Evolutionary conservation across 163 green algal species (phyloP).

Genomic region (Scenedesmus sp.): DNA sequence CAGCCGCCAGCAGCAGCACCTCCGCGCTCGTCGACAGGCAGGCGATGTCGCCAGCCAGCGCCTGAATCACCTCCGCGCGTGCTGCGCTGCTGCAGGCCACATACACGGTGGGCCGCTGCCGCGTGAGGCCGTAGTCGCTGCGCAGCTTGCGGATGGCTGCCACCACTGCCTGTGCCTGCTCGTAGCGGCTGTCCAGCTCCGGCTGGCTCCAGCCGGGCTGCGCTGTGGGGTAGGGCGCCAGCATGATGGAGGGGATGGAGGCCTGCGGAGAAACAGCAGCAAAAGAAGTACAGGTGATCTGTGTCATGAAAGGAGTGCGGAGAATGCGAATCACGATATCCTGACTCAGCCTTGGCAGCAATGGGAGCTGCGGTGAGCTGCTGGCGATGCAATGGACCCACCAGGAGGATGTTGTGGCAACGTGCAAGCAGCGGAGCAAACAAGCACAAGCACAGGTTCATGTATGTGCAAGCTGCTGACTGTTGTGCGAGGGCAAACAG

Average conservation of each 20-base stretch:
- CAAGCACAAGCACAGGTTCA: no score
- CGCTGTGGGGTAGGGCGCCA: slow-evolving; percentile 84
- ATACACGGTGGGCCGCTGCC: slow-evolving; percentile 76
- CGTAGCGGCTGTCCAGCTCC: slow-evolving; percentile 77
- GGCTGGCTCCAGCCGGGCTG: slow-evolving; percentile 67
- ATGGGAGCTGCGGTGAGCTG: no score
- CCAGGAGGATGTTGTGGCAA: no score
- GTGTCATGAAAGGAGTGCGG: neutral
- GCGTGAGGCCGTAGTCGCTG: slow-evolving; percentile 77
- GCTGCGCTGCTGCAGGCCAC: slow-evolving; percentile 64
- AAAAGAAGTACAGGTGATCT: neutral
- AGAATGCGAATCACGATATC: no score
- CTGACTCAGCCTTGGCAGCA: no score
- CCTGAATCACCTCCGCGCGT: slow-evolving; percentile 34
- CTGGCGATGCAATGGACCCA: no score
- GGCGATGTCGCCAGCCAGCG: slow-evolving; percentile 67
- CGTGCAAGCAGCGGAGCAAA: no score
- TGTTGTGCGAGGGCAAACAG: no score
- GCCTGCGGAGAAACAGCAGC: slow-evolving; percentile 1
- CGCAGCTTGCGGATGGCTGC: slow-evolving; percentile 69
- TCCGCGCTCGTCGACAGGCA: slow-evolving; percentile 75
- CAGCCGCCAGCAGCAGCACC: slow-evolving; percentile 73
- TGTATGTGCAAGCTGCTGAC: no score
- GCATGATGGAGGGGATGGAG: slow-evolving; percentile 83
- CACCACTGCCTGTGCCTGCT: slow-evolving; percentile 51